Evolutionary conservation across 371 early-diverging fungal genomes (phyloP), one percentile per base, ranked within the genome.

Genomic region (Mortierella sp.): DNA sequence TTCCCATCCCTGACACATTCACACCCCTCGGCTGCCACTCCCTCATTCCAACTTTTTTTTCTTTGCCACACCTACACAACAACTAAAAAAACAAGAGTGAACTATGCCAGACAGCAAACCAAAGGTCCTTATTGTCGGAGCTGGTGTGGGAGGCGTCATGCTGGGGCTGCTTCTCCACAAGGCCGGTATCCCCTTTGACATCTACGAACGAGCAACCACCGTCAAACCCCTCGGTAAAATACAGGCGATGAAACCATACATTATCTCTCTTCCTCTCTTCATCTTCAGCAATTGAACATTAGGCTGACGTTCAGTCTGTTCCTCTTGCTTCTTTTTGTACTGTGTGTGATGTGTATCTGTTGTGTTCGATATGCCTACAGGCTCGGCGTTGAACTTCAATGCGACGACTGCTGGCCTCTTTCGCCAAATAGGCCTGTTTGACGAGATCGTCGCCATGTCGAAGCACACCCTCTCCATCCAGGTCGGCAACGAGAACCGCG

Each of bases 401-500:
- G 55, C 55, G 6, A 53, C 55, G 7, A 53, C 55, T 1, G 55
- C 55, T 22, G 72, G 75, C 1, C 16, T 68, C 9, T 43, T 71
- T 1, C 75, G 75, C 34, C 79, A 79, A 55, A 40, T 74, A 1
- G 79, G 79, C 0, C 48, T 79, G 9, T 55, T 63, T 29, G 79
- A 79, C 3, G 79, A 63, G 16, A 11, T 74, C 22, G 26, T 40
- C 31, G 24, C 41, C 16, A 73, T 79, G 5, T 73, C 70, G 37
- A 72, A 73, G 31, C 29, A 44, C 44, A 47, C 58, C 55, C 29
- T 29, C 29, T 53, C 55, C 2, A 53, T 53, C 55, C 55, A 53
- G 13, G 55, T 53, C 31, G 55, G 55, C 9, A 53, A 53, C 31
- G 55, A 53, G 55, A 14, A 53, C 16, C 26, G 55, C 0, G 55